A percentile compares a stretch with the other conserved stretches of the same genome.
These are phyloP conservation scores for Candida frijolesensis DNA, from an alignment of 1,139 yeast genomes.

Conservation along the genomic window DNA sequence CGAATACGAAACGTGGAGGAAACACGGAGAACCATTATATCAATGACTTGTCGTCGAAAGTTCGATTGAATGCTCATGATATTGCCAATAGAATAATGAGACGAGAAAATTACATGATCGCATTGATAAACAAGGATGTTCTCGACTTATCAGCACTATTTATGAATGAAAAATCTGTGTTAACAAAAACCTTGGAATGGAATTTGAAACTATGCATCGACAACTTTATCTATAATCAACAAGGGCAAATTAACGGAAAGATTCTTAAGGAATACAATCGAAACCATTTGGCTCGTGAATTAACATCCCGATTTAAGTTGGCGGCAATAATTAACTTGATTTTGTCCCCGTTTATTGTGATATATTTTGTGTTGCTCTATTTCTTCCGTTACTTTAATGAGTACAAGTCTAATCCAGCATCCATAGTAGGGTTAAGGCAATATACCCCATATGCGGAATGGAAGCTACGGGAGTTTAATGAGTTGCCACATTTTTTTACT, in stretches of 20 bases:
- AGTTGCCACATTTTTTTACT: conserved; percentile 83
- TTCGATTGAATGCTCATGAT: conserved; percentile 85
- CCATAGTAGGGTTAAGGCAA: conserved; percentile 76
- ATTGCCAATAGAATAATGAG: conserved; percentile 96
- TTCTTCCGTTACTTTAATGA: conserved; percentile 93
- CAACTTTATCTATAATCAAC: conserved; percentile 80
- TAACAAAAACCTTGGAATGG: conserved; percentile 94
- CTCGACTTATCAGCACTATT: conserved; percentile 55
- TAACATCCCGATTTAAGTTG: conserved; percentile 76
- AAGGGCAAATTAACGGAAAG: conserved; percentile 79
- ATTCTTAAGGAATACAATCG: conserved; percentile 76
- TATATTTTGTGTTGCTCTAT: conserved; percentile 78
- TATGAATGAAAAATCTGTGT: conserved; percentile 38
- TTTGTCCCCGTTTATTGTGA: conserved; percentile 82
- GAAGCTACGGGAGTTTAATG: conserved; percentile 93
- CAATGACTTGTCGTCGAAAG: conserved; percentile 67
- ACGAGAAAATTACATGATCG: conserved; percentile 89
- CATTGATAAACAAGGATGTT: conserved; percentile 78
- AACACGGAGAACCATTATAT: conserved; percentile 23
- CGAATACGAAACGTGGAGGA: conserved; percentile 24
- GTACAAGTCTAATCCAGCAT: conserved; percentile 84
- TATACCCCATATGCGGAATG: conserved; percentile 95
- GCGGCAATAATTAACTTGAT: conserved; percentile 85
- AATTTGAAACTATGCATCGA: conserved; percentile 84
- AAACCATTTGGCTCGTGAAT: conserved; percentile 64